A percentile compares a stretch with the other conserved stretches of the same genome.
Evolutionary conservation across 352 stramenopile species (phyloP).

Genomic region (Globisporangium iwayamae): DNA sequence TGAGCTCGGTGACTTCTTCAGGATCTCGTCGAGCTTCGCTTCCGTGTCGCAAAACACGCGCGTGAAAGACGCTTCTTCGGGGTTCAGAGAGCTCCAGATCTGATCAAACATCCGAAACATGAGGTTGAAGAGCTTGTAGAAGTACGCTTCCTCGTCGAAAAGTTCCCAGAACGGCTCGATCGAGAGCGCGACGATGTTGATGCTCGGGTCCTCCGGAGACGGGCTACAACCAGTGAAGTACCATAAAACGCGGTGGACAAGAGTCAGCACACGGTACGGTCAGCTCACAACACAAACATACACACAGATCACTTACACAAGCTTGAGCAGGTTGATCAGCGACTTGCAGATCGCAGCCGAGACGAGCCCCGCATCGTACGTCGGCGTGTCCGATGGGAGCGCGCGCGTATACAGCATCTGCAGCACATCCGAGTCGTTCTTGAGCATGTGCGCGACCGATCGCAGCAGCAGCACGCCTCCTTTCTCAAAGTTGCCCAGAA

Average conservation of each 20-base stretch:
- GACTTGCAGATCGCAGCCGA: conserved; percentile 65
- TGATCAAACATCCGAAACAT: conserved; percentile 78
- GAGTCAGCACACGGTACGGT: conserved; percentile 1
- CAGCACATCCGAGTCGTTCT: conserved; percentile 46
- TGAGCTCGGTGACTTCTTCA: conserved; percentile 53
- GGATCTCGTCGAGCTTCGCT: conserved; percentile 55
- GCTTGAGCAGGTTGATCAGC: conserved; percentile 66
- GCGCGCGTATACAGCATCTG: conserved; percentile 48
- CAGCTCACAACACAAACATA: conserved; percentile 4
- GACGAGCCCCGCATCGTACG: conserved; percentile 69
- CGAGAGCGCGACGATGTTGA: conserved; percentile 77
- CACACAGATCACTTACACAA: conserved; percentile 42
- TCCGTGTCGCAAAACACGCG: conserved; percentile 78
- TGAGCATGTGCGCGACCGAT: conserved; percentile 60
- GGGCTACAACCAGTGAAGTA: conserved; percentile 25
- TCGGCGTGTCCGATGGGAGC: conserved; percentile 47
- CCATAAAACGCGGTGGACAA: not conserved
- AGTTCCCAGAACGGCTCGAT: conserved; percentile 82
- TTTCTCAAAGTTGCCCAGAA: conserved; percentile 78
- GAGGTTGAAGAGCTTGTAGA: conserved; percentile 73
- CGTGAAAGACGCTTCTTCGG: conserved; percentile 74
- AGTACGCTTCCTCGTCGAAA: conserved; percentile 77
- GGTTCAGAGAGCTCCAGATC: conserved; percentile 53
- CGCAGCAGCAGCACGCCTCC: conserved; percentile 68
- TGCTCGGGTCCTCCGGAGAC: conserved; percentile 47